Evolutionary conservation across 768 basidiomycete genomes (phyloP).

Genomic region (Vararia minispora): DNA sequence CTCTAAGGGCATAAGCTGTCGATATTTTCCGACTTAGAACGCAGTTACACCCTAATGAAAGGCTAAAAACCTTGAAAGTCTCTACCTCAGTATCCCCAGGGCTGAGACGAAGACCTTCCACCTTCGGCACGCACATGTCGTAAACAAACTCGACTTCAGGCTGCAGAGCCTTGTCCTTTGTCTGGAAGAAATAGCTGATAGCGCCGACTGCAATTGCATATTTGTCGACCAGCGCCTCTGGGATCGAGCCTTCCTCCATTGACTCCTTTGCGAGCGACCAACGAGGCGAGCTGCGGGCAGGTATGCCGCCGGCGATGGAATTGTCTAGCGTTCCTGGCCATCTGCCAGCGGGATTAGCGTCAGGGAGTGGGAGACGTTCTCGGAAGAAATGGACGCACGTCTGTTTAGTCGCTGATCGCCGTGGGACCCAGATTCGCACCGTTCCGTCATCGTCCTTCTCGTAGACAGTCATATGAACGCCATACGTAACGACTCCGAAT

Average conservation of each 20-base stretch:
- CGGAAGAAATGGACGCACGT: constrained; percentile 43
- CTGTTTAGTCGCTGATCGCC: constrained; percentile 74
- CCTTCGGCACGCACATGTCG: constrained; percentile 63
- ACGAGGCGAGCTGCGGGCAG: constrained; percentile 60
- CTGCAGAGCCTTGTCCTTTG: constrained; percentile 66
- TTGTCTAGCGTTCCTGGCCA: constrained; percentile 89
- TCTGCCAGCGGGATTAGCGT: constrained; percentile 22
- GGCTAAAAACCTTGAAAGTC: constrained; percentile 62
- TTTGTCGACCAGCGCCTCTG: constrained; percentile 47
- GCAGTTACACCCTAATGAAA: not conserved
- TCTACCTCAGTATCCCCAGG: constrained; percentile 93
- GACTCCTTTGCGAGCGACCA: constrained; percentile 84
- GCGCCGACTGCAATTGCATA: constrained; percentile 54
- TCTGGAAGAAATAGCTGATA: constrained; percentile 73
- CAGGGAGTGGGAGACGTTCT: not conserved
- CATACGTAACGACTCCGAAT: constrained; percentile 86
- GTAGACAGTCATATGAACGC: constrained; percentile 83
- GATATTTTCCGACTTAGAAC: not conserved
- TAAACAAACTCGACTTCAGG: constrained; percentile 87
- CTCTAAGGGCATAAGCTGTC: constrained; percentile 54
- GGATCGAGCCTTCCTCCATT: constrained; percentile 85
- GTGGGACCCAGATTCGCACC: constrained; percentile 78
- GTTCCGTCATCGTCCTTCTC: constrained; percentile 30
- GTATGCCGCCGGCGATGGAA: constrained; percentile 85
- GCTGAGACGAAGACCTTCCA: constrained; percentile 45